Evolutionary conservation across 2,329 filamentous ascomycete species (phyloP).

Genomic region (Aspergillus terreus): DNA sequence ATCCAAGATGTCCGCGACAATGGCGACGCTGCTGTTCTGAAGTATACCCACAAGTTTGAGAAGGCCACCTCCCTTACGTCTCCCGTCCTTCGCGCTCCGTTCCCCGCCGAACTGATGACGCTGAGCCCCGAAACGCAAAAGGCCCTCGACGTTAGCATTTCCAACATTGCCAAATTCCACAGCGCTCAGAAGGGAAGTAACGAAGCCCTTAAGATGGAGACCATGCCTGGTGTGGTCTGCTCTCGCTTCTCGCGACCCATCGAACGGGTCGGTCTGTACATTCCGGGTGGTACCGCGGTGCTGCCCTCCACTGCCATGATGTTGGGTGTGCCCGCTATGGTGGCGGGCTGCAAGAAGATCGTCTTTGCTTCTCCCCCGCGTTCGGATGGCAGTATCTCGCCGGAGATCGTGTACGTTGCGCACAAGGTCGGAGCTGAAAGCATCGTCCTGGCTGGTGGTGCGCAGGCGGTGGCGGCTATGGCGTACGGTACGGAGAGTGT

Average conservation of each 20-base stretch:
- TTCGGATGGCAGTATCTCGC: slow-evolving; percentile 82
- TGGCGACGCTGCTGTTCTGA: slow-evolving; percentile 82
- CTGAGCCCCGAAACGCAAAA: slow-evolving; percentile 77
- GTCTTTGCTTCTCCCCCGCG: slow-evolving; percentile 89
- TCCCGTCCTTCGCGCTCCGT: slow-evolving; percentile 85
- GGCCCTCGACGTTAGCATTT: slow-evolving; percentile 90
- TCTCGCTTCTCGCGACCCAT: slow-evolving; percentile 90
- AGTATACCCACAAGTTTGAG: slow-evolving; percentile 97
- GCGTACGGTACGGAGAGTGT: slow-evolving; percentile 95
- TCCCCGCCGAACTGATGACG: slow-evolving; percentile 80
- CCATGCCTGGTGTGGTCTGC: slow-evolving; percentile 95
- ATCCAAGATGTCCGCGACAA: slow-evolving; percentile 79
- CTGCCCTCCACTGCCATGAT: slow-evolving; percentile 94
- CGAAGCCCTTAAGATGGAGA: slow-evolving; percentile 80
- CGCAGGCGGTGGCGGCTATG: slow-evolving; percentile 93
- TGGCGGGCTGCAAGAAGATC: slow-evolving; percentile 93
- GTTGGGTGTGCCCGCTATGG: slow-evolving; percentile 96
- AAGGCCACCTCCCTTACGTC: slow-evolving; percentile 88
- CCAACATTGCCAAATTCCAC: slow-evolving; percentile 94
- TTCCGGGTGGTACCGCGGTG: slow-evolving; percentile 95
- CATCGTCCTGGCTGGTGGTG: slow-evolving; percentile 92
- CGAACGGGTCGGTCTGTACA: slow-evolving; percentile 92
- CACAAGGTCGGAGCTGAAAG: slow-evolving; percentile 95
- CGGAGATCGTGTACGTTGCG: slow-evolving; percentile 94
- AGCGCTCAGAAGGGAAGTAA: slow-evolving; percentile 76